phyloP scores from a whole-genome alignment of 2,329 filamentous ascomycete species.

The Tolypocladium pustulatum region DNA sequence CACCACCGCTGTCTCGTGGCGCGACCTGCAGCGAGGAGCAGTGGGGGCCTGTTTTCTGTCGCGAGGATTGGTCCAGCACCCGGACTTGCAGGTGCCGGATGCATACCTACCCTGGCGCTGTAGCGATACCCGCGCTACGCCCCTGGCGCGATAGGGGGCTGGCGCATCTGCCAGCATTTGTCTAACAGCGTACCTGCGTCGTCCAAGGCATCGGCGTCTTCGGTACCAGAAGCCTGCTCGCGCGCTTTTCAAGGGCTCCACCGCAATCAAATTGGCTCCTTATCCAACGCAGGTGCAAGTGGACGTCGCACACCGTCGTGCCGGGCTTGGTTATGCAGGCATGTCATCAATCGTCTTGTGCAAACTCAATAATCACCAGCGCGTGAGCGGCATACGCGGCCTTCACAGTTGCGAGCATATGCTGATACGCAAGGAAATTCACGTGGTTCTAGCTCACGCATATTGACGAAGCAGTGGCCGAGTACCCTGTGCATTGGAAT shows the following conservation, averaged over 20 bases:
- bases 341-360: neutral
- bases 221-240: neutral
- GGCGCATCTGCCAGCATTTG: neutral
- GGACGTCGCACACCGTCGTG: neutral
- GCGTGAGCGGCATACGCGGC: neutral
- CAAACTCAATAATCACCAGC: neutral
- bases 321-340: neutral
- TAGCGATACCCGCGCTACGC: neutral
- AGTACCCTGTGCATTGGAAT: too few species aligned
- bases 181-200: neutral
- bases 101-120: neutral
- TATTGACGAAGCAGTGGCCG: neutral
- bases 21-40: neutral
- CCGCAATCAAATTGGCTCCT: neutral
- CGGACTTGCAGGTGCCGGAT: neutral
- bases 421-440: too few species aligned
- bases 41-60: neutral
- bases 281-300: neutral
- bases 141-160: neutral
- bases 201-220: neutral
- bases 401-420: neutral
- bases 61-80: neutral
- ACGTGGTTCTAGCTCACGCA: neutral
- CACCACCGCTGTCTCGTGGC: neutral
- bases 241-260: neutral